Conservation (phyloP, 495 filamentous ascomycete species). For the Filosporella fistucella region DNA sequence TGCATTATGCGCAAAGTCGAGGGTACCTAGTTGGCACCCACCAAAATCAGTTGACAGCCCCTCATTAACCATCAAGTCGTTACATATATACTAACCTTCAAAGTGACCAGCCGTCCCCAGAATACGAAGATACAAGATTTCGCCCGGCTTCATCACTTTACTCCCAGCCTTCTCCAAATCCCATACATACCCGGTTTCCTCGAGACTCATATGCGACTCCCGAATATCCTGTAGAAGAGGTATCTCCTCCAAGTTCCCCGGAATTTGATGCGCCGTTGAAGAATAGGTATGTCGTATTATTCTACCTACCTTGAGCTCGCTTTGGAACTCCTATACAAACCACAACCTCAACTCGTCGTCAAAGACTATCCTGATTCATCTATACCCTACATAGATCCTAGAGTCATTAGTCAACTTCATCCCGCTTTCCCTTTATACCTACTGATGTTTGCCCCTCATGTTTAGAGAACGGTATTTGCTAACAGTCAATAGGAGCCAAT, state of each 20-base stretch:
- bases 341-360: no score
- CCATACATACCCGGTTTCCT: slow-evolving; percentile 8
- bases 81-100: no score
- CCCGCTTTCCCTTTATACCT: slow-evolving; percentile 5
- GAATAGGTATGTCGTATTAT: slow-evolving; percentile 16
- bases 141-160: slow-evolving; percentile 24
- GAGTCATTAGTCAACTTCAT: slow-evolving; percentile 8
- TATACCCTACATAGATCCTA: slow-evolving; percentile 4
- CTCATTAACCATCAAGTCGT: no score
- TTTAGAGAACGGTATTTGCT: slow-evolving; percentile 1
- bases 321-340: slow-evolving; percentile 8
- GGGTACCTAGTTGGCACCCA: no score
- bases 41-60: no score
- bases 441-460: slow-evolving; percentile 11
- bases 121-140: slow-evolving; percentile 14
- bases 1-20: no score
- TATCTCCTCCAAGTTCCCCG: slow-evolving; percentile 25
- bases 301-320: slow-evolving; percentile 9
- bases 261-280: slow-evolving; percentile 9
- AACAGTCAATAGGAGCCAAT: slow-evolving; percentile 12
- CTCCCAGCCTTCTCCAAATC: slow-evolving; percentile 16
- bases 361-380: background rate
- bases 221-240: slow-evolving; percentile 19
- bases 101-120: no score
- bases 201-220: slow-evolving; percentile 5